phyloP scores from a whole-genome alignment of 2,329 filamentous ascomycete genomes.

The Claviceps arundinis region DNA sequence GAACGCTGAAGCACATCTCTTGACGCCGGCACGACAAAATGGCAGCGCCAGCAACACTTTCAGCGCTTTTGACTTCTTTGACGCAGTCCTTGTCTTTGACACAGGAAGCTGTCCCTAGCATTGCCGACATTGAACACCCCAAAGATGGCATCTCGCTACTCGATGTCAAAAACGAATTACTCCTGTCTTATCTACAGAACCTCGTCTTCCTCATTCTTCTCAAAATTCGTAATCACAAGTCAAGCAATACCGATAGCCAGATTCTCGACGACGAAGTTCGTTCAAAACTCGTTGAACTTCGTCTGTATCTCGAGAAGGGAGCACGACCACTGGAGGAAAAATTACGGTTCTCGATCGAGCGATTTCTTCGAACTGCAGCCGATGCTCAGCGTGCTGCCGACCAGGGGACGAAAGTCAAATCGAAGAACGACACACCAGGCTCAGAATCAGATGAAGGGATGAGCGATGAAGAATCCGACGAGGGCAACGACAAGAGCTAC shows the following conservation, averaged over 20 bases:
- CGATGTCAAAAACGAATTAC: slow-evolving; percentile 92
- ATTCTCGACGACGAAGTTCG: slow-evolving; percentile 54
- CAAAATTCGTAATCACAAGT: slow-evolving; percentile 51
- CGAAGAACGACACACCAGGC: slow-evolving; percentile 9
- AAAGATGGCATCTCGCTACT: slow-evolving; percentile 85
- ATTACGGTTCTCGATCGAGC: slow-evolving; percentile 90
- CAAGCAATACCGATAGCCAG: slow-evolving; percentile 14
- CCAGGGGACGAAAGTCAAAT: slow-evolving; percentile 14
- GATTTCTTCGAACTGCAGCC: slow-evolving; percentile 78
- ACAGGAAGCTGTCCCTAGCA: slow-evolving; percentile 51
- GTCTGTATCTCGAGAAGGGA: slow-evolving; percentile 88
- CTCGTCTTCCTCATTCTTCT: slow-evolving; percentile 77
- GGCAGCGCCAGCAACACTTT: slow-evolving; percentile 35
- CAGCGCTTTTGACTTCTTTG: slow-evolving; percentile 38
- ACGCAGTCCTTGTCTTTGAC: slow-evolving; percentile 48
- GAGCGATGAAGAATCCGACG: slow-evolving; percentile 15
- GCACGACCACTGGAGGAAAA: slow-evolving; percentile 81
- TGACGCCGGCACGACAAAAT: slow-evolving; percentile 15
- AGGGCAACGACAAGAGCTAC: slow-evolving; percentile 2
- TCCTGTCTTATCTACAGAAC: slow-evolving; percentile 91
- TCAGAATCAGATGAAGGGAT: slow-evolving; percentile 20
- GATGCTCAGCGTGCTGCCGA: slow-evolving; percentile 42
- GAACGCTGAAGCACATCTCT: neutral
- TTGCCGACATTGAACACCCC: slow-evolving; percentile 54
- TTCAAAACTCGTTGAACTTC: slow-evolving; percentile 76